phyloP scores from a whole-genome alignment of 257 asterid species.

The Penstemon barbatus region DNA sequence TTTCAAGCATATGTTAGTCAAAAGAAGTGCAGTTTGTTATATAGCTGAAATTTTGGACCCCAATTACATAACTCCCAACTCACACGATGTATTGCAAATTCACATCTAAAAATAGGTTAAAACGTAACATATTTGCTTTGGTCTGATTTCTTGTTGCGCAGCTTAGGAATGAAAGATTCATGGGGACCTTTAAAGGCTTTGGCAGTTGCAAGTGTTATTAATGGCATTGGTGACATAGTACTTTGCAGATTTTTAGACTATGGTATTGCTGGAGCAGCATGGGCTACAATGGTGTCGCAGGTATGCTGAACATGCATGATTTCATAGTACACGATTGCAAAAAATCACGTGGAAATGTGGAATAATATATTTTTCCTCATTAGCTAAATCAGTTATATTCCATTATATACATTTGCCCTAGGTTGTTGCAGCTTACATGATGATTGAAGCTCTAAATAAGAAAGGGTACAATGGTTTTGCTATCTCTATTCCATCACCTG shows the following conservation, averaged over 20 bases:
- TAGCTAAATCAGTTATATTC: constrained; percentile 13
- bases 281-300: constrained; percentile 99
- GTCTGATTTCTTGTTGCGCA: constrained; percentile 38
- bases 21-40: constrained; percentile 17
- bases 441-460: constrained; percentile 67
- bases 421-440: constrained; percentile 96
- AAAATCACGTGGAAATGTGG: not conserved
- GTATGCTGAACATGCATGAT: constrained; percentile 41
- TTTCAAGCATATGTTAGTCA: not conserved
- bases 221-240: constrained; percentile 84
- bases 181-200: constrained; percentile 98
- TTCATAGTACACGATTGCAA: constrained; percentile 12
- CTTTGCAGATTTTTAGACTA: constrained; percentile 74
- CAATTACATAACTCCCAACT: constrained; percentile 12
- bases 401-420: constrained; percentile 36
- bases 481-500: constrained; percentile 70
- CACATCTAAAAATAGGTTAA: constrained; percentile 14
- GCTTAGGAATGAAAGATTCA: constrained; percentile 97
- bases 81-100: constrained; percentile 15
- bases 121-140: constrained; percentile 11
- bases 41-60: constrained; percentile 18
- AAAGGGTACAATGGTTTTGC: constrained; percentile 90
- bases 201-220: constrained; percentile 77
- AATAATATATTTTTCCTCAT: not conserved
- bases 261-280: constrained; percentile 99